These are phyloP conservation scores for Lasiodiplodia citricola DNA, from an alignment of 2,329 filamentous ascomycete species.

Conservation along the genomic window DNA sequence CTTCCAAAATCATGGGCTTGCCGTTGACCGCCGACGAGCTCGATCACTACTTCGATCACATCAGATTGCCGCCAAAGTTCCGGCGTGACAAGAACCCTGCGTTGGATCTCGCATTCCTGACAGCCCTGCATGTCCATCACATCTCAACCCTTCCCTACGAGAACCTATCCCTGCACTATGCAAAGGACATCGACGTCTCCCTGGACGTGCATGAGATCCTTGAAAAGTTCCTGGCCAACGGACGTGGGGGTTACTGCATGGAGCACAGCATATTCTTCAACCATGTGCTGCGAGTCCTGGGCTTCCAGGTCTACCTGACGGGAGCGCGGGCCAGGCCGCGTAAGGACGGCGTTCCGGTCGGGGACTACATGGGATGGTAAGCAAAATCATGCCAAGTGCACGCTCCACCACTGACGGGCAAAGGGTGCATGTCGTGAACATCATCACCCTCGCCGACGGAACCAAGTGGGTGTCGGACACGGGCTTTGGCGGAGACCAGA, in stretches of 20 bases:
- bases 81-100: slow-evolving; percentile 27
- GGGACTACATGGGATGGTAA: slow-evolving; percentile 56
- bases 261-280: slow-evolving; percentile 62
- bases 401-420: slow-evolving; percentile 29
- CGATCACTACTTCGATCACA: slow-evolving; percentile 40
- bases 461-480: slow-evolving; percentile 64
- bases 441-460: slow-evolving; percentile 59
- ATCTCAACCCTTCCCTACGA: slow-evolving; percentile 60
- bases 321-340: slow-evolving; percentile 54
- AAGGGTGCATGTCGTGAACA: slow-evolving; percentile 65
- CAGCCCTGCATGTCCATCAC: slow-evolving; percentile 43
- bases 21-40: slow-evolving; percentile 35
- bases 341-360: slow-evolving; percentile 39
- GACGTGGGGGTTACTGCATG: slow-evolving; percentile 66
- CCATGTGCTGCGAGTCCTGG: slow-evolving; percentile 58
- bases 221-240: slow-evolving; percentile 54
- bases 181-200: slow-evolving; percentile 34
- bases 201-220: slow-evolving; percentile 57
- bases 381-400: slow-evolving; percentile 26
- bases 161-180: slow-evolving; percentile 62
- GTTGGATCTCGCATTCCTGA: slow-evolving; percentile 27
- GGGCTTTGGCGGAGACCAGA: slow-evolving; percentile 67
- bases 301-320: slow-evolving; percentile 60
- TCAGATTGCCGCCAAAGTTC: slow-evolving; percentile 37
- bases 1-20: background rate